Base-by-base conservation (phyloP, 768 basidiomycete species). In the Tricholoma matsutake region DNA sequence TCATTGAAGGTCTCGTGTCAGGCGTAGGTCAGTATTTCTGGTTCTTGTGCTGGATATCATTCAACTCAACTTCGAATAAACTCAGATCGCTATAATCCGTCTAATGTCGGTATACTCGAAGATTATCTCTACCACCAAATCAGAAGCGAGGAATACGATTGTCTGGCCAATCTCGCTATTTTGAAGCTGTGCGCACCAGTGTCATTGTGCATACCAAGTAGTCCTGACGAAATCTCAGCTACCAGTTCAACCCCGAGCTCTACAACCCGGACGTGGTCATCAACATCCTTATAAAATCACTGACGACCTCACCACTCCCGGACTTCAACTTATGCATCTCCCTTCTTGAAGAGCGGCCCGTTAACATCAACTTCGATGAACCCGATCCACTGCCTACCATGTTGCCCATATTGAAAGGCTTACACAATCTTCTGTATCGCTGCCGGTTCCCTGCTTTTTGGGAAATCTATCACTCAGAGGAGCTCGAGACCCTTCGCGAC, bases 101-200 rank as follows among this genome's bases (percentile, higher is more conserved):
- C 89, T 56, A 98, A 98, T 73, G 87, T 96, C 61, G 81, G 86
- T 37, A 91, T 95, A 65, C 87, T 98, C 61, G 96, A 98, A 76
- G 96, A 98, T 72, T 98, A 98, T 77, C 86, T 98, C 61, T 93
- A 92, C 74, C 89, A 93, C 72, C 96, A 99, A 76, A 93, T 94
- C 64, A 84, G 90, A 66, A 89, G 86, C 68, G 88, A 90, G 66
- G 91, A 94, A 72, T 98, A 98, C 67, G 96, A 99, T 74, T 89
- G 92, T 67, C 84, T 98, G 43, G 94, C 96, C 31, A 98, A 98
- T 76, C 81, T 98, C 41, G 96, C 96, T 54, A 94, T 97, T 64
- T 73, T 98, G 53, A 98, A 98, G 77, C 78, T 98, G 92, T 95
- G 65, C 37, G 83, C 73, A 35, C 35, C 0, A 41, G 34, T 16